A percentile compares a stretch with the other conserved stretches of the same genome.
phyloP scores from a whole-genome alignment of 2,329 filamentous ascomycete genomes.

The Aspergillus aculeatinus region DNA sequence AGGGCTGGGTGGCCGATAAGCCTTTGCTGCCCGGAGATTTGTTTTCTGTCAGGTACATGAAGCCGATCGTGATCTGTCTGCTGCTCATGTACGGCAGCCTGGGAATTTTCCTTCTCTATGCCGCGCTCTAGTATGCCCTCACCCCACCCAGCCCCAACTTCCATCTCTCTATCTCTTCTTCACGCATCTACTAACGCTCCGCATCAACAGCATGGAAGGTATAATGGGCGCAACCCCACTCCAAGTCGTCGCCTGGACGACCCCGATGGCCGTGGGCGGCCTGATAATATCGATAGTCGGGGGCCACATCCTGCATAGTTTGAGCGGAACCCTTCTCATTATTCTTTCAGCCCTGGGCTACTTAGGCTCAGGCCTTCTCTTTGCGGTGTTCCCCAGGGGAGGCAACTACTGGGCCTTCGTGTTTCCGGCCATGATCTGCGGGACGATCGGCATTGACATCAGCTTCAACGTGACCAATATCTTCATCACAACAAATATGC shows the following conservation, averaged over 20 bases:
- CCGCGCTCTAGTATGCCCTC: constrained; percentile 62
- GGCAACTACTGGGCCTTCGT: constrained; percentile 70
- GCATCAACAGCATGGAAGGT: constrained; percentile 54
- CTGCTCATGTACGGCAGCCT: constrained; percentile 68
- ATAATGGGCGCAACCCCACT: constrained; percentile 61
- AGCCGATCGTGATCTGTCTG: constrained; percentile 58
- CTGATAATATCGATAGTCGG: constrained; percentile 63
- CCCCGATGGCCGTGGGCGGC: constrained; percentile 67
- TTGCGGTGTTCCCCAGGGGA: constrained; percentile 60
- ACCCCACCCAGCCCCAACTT: no score
- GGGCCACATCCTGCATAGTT: constrained; percentile 65
- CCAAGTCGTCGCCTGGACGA: constrained; percentile 67
- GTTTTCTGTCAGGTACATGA: constrained; percentile 70
- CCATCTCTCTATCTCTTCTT: not conserved
- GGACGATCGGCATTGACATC: constrained; percentile 72
- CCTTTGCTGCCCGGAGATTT: constrained; percentile 70
- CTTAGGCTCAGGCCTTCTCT: constrained; percentile 59
- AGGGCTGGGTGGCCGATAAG: constrained; percentile 66
- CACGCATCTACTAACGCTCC: not conserved
- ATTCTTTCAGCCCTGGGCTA: constrained; percentile 62
- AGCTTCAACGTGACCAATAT: constrained; percentile 74
- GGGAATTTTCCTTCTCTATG: constrained; percentile 68
- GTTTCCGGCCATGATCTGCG: constrained; percentile 62
- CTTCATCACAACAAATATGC: constrained; percentile 72
- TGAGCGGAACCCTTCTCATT: constrained; percentile 64